Percentiles rank a stretch among this genome's conserved stretches.
Evolutionary conservation across 139 green algal genomes (phyloP).

Genomic region (Ostreobium quekettii): DNA sequence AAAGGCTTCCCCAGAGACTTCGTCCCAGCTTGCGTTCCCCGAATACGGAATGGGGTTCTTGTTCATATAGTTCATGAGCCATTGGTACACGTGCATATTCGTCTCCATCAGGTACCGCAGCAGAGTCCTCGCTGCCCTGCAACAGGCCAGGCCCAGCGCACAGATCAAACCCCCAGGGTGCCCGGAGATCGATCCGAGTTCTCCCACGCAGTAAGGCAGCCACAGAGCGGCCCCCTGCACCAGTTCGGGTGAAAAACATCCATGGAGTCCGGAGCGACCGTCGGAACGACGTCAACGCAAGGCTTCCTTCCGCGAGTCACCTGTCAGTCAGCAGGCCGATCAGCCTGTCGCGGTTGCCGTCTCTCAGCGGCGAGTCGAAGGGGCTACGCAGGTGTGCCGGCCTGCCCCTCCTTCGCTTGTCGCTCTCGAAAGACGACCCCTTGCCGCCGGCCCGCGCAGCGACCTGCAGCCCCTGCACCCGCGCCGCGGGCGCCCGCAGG

Average conservation of each 20-base stretch:
- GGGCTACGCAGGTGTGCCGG: constrained; percentile 38
- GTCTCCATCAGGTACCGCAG: constrained; percentile 64
- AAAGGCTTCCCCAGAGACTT: background rate
- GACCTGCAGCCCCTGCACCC: no score
- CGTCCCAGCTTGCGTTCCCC: background rate
- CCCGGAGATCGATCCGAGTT: background rate
- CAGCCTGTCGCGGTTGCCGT: constrained; percentile 70
- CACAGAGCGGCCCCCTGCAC: background rate
- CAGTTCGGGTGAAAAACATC: background rate
- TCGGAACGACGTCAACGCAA: no score
- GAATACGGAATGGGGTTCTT: constrained; percentile 50
- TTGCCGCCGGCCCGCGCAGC: no score
- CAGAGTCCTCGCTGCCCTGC: constrained; percentile 62
- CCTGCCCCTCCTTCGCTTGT: constrained; percentile 32
- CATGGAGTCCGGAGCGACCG: no score
- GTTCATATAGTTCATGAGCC: constrained; percentile 45
- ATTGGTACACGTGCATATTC: constrained; percentile 56
- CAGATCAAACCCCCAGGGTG: background rate
- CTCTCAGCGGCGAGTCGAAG: constrained; percentile 63
- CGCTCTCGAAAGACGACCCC: constrained; percentile 1
- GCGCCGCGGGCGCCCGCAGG: no score
- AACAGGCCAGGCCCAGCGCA: background rate
- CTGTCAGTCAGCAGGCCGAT: constrained; percentile 70
- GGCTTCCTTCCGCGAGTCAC: no score
- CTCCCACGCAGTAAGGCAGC: background rate